Evolutionary conservation across 169 alveolate species (phyloP), one percentile per base, ranked within the genome.

Genomic region (Plasmodium billcollinsi): DNA sequence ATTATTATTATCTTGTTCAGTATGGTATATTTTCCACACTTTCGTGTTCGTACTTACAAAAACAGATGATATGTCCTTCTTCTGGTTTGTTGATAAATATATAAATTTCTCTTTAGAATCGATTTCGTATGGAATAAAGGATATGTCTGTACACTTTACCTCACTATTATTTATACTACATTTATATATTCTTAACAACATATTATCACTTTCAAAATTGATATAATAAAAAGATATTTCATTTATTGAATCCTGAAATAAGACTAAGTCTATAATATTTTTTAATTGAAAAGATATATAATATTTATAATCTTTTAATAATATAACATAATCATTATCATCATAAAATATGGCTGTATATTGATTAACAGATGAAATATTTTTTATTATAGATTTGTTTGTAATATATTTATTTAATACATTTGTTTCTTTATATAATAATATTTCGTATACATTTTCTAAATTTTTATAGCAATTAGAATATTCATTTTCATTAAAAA

Each of bases 161-260:
- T 49, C 47, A 67, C 61, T 39, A 0, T 58, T 7, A 29, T 49
- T 50, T 33, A 50, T 20, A 50, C 4, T 7, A 65, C 89, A 78
- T 18, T 76, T 26, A 43, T 65, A 78, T 9, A 78, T n/a, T 5
- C 67, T 47, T 7, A 78, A n/a, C 18, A 65, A 2, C 39, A 65
- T 50, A 15, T 63, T 78, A 5, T 45, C 21, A 1, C 50, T 76
- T 26, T 47, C 61, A 3, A 52, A 65, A 14, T 61, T 49, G 7
- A 78, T 78, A 54, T 78, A 78, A 21, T 78, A 78, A 59, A 78
- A 78, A 12, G 26, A 24, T 49, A 78, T 20, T 24, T 78, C 72
- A 15, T 78, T 43, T 4, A 15, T 21, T 5, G 21, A 1, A 29
- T 54, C 76, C 21, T n/a, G 15, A 50, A 78, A 78, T n/a, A 78